Evolutionary conservation across 1,284 basidiomycete species (phyloP), one percentile per base, ranked within the genome.

Genomic region (Cutaneotrichosporon cutaneum): DNA sequence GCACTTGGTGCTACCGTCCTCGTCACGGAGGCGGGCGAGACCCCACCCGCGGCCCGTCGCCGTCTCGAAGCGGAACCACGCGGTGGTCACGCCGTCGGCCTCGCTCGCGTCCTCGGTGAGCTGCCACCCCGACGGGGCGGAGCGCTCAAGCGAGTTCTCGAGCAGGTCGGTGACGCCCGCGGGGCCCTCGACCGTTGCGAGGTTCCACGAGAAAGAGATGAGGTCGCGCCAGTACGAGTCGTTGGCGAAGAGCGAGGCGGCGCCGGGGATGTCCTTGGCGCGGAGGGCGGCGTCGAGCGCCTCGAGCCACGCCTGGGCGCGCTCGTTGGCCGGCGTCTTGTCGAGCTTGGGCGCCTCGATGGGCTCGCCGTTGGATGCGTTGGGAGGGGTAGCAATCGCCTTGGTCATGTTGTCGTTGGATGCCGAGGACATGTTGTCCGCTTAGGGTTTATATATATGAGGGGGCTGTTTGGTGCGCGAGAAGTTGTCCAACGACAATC

Each of bases 261-360:
- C 87, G 77, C 96, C 95, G 48, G 92, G 90, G 0, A 94, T 96
- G 75, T 97, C 95, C 36, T 39, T 13, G n/a, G 45, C 35, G 48
- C 60, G 36, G 56, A 64, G 63, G 16, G 63, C 53, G 21, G 44
- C 18, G 48, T 64, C 56, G 21, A 64, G 50, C 13, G 48, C 52
- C 53, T 51, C 45, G 56, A 64, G 50, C 63, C 63, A 64, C 24
- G 51, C 39, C 47, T 60, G 54, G 8, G 59, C 63, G 30, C 32
- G 45, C 18, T 45, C 26, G 45, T 54, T 59, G 32, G 61, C 61
- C 1, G 56, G 45, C 1, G 61, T 55, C 18, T 39, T 27, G 3
- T n/a, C 32, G 16, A 58, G 47, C 30, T 35, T 39, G 39, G 39
- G 30, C 30, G 30, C 30, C 30, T 30, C 5, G 44, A 33, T 18